phyloP scores from a whole-genome alignment of 2,329 filamentous ascomycete species.

The Pseudopyricularia cyperi region DNA sequence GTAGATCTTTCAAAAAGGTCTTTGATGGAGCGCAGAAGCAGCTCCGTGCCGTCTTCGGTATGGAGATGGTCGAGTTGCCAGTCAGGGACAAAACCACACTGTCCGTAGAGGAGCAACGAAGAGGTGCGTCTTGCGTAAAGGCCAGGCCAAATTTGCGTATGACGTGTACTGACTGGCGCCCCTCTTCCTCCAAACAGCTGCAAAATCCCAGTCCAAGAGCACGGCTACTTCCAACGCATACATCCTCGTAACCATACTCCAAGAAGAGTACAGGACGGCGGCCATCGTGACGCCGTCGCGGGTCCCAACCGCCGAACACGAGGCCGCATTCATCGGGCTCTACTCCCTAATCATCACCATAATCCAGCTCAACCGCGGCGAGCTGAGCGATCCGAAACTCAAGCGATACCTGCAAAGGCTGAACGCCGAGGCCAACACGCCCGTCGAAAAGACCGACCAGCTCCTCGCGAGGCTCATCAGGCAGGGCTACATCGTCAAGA shows the following conservation, averaged over 20 bases:
- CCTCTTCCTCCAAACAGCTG: constrained; percentile 10
- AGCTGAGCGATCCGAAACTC: constrained; percentile 66
- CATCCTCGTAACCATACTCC: constrained; percentile 64
- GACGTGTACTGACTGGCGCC: background rate
- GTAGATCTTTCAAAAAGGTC: constrained; percentile 60
- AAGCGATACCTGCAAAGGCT: constrained; percentile 61
- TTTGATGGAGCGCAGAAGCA: constrained; percentile 66
- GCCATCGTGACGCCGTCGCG: constrained; percentile 56
- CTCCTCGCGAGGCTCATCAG: constrained; percentile 62
- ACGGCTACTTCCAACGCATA: constrained; percentile 53
- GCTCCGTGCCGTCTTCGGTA: constrained; percentile 67
- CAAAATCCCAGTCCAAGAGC: constrained; percentile 36
- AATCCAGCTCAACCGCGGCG: constrained; percentile 61
- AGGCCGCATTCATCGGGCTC: constrained; percentile 70
- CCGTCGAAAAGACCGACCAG: constrained; percentile 49
- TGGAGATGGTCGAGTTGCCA: constrained; percentile 80
- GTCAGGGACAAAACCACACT: constrained; percentile 69
- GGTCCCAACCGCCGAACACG: constrained; percentile 50
- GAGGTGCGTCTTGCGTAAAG: constrained; percentile 35
- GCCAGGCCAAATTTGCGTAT: background rate
- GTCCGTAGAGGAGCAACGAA: constrained; percentile 50
- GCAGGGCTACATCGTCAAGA: constrained; percentile 72
- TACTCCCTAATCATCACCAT: constrained; percentile 70
- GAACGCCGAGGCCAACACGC: constrained; percentile 55
- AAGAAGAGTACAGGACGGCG: constrained; percentile 50